Base-by-base conservation (phyloP, 352 stramenopile species). In the Pythium coloratum region DNA sequence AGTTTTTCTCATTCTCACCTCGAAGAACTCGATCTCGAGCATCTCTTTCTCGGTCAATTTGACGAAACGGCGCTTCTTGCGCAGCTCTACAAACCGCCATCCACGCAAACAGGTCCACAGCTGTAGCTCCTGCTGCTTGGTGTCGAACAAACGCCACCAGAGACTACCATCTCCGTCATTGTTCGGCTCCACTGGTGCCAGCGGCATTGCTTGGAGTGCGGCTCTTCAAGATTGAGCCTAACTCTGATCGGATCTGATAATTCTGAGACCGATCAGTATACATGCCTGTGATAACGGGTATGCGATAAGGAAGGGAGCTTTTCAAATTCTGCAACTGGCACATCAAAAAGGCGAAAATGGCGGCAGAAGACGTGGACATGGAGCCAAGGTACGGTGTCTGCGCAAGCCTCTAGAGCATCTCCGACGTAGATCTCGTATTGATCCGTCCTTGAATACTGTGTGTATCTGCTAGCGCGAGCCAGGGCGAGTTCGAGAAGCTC, bases 11-110 rank as follows among this genome's bases (percentile, higher is more conserved):
- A 30, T 18, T 36, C 9, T n/a, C 12, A 88, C 82, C 77, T 91
- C 72, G n/a, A 86, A 79, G 66, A 89, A 88, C 32, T 74, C 66
- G 28, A 78, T 49, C 24, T 76, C 62, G 40, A 79, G 79, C 69
- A 62, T 68, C 46, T 85, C 78, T 30, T 63, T 64, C 12, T 59
- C 36, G 0, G 68, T 68, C 6, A 73, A 59, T 30, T 57, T 26
- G 0, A 61, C 26, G 42, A 77, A 76, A 2, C 83, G 77, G 16
- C 81, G 73, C 51, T 84, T 89, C 47, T 72, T 76, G 24, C 68
- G 63, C 47, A 89, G 70, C 1, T 67, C 59, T 4, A 60, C 73
- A n/a, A 30, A 76, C 50, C 76, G 66, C 83, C 79, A 91, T 0
- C 62, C 73, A 0, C 78, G 69, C 28, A 91, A 18, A 55, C 77